Conservation (phyloP, 1,284 basidiomycete species). For the Polyporus tsugae region DNA sequence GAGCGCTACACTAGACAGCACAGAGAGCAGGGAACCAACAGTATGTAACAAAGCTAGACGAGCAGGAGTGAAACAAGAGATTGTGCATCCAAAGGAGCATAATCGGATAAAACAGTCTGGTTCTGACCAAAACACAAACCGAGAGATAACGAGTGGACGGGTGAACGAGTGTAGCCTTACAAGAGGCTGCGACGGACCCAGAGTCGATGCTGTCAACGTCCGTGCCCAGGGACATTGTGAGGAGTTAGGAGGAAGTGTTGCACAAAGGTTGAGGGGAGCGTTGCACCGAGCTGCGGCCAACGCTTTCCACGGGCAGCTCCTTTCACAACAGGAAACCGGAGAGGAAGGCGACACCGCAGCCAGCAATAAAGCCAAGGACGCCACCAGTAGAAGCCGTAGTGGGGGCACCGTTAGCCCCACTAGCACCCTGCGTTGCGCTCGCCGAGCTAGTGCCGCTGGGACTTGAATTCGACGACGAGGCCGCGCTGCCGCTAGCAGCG, state of each 20-base stretch:
- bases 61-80: not conserved
- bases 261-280: constrained; percentile 28
- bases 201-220: constrained; percentile 17
- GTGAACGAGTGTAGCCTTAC: constrained; percentile 25
- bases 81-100: not conserved
- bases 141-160: constrained; percentile 26
- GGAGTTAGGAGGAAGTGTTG: constrained; percentile 23
- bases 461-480: constrained; percentile 19
- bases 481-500: constrained; percentile 22
- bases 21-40: not conserved
- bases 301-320: constrained; percentile 8
- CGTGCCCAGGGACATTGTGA: constrained; percentile 10
- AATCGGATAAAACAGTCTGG: constrained; percentile 1
- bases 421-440: constrained; percentile 19
- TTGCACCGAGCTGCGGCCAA: constrained; percentile 7
- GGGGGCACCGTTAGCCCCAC: constrained; percentile 24
- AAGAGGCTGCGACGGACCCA: constrained; percentile 14
- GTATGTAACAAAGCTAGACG: not conserved
- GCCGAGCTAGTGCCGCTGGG: constrained; percentile 16
- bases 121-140: constrained; percentile 11
- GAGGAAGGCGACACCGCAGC: constrained; percentile 39
- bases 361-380: constrained; percentile 35
- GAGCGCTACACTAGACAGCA: constrained; percentile 9
- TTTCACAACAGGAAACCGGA: constrained; percentile 38
- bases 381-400: constrained; percentile 26